Percentiles rank a stretch among this genome's conserved stretches.
These are phyloP conservation scores for Panaeolus cyanescens DNA, from an alignment of 768 basidiomycete species.

Conservation along the genomic window DNA sequence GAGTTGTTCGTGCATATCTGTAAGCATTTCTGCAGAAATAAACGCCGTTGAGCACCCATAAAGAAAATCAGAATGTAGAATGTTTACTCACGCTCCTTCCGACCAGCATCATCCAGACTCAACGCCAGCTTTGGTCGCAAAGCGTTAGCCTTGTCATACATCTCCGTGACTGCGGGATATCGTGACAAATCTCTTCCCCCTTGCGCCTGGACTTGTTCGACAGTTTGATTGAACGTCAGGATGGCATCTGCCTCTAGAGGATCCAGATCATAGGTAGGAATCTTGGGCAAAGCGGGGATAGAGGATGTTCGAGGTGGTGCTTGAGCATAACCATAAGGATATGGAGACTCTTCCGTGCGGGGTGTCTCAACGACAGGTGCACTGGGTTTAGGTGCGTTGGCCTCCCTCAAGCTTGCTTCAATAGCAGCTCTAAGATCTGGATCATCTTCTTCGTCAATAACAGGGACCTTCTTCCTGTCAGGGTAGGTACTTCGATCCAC, in stretches of 20 bases:
- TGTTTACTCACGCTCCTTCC: slow-evolving; percentile 72
- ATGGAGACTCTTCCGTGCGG: slow-evolving; percentile 40
- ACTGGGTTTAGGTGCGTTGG: slow-evolving; percentile 73
- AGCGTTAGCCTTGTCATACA: slow-evolving; percentile 81
- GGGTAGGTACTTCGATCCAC: slow-evolving; percentile 55
- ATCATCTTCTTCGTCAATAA: slow-evolving; percentile 74
- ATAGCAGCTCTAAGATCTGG: slow-evolving; percentile 92
- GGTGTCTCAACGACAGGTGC: slow-evolving; percentile 68
- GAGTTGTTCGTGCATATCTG: slow-evolving; percentile 94
- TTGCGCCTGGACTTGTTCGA: slow-evolving; percentile 80
- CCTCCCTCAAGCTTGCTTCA: slow-evolving; percentile 91
- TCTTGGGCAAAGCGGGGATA: slow-evolving; percentile 46
- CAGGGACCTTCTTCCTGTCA: slow-evolving; percentile 22
- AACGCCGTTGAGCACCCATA: neutral
- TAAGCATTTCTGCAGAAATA: slow-evolving; percentile 64
- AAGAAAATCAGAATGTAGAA: neutral
- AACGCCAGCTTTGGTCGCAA: slow-evolving; percentile 81
- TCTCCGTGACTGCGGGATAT: slow-evolving; percentile 81
- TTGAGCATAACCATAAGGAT: slow-evolving; percentile 45
- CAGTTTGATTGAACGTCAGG: slow-evolving; percentile 86
- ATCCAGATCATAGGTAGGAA: slow-evolving; percentile 81
- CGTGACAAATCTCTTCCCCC: slow-evolving; percentile 77
- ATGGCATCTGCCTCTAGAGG: slow-evolving; percentile 85
- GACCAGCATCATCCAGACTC: slow-evolving; percentile 80
- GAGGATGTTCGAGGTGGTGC: slow-evolving; percentile 42